Conservation (phyloP, 2,329 filamentous ascomycete species). For the Tolypocladium cylindrosporum region DNA sequence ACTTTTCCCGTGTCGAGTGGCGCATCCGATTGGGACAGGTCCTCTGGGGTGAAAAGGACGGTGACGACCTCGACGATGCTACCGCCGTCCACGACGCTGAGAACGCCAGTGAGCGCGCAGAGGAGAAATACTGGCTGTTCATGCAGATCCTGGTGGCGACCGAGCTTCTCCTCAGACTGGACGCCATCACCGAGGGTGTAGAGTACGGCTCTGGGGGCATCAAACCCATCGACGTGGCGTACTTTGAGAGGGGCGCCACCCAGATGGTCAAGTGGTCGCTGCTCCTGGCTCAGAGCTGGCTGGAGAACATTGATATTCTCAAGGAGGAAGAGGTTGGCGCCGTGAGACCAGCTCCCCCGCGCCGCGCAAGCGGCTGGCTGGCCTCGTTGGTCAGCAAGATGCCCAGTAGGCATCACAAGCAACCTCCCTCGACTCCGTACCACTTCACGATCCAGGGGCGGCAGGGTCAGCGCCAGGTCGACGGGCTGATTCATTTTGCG, state of each 20-base stretch:
- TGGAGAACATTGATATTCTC: conserved; percentile 55
- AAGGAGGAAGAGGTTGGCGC: conserved; percentile 24
- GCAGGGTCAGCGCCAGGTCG: conserved; percentile 47
- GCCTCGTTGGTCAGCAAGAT: conserved; percentile 47
- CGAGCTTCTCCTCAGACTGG: conserved; percentile 54
- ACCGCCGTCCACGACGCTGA: conserved; percentile 39
- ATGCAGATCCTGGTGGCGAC: conserved; percentile 56
- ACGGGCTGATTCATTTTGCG: conserved; percentile 55
- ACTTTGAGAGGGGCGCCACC: conserved; percentile 53
- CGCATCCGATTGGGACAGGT: conserved; percentile 63
- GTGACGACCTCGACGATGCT: conserved; percentile 43
- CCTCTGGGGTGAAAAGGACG: conserved; percentile 49
- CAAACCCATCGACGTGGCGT: conserved; percentile 45
- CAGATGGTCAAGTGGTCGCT: conserved; percentile 57
- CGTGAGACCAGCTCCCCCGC: conserved; percentile 5
- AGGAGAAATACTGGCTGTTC: conserved; percentile 58
- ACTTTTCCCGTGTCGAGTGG: conserved; percentile 68
- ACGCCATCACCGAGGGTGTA: conserved; percentile 51
- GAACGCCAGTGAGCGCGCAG: conserved; percentile 39
- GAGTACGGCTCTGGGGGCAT: conserved; percentile 42
- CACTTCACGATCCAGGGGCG: conserved; percentile 44
- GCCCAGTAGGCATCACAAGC: conserved; percentile 29
- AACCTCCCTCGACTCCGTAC: conserved; percentile 19
- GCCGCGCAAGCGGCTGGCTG: conserved; percentile 36
- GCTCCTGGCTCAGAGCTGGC: conserved; percentile 53